Evolutionary conservation across 2,329 filamentous ascomycete genomes (phyloP), one percentile per base, ranked within the genome.

Genomic region (Metarhizium robertsii): DNA sequence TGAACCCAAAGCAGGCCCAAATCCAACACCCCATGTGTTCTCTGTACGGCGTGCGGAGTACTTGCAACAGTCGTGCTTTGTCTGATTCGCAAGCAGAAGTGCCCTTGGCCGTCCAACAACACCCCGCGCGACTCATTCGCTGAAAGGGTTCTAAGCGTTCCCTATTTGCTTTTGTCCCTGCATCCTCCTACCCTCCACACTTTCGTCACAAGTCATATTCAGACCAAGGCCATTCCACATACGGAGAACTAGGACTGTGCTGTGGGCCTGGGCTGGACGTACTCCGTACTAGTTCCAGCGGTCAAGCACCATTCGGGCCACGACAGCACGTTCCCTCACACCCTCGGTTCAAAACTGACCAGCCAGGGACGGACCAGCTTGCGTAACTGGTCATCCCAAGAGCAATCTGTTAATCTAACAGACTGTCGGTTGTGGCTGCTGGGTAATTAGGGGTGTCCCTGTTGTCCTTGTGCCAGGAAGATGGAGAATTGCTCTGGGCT

Each of bases 151-250:
- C 40, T 25, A 29, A 29, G 52, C 18, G 34, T 43, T 32, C 45
- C 45, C 45, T 53, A 32, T 30, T 55, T 56, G 53, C 53, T 52
- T 55, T 50, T 53, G 50, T 53, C 43, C 55, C 38, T 55, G 55
- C 51, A 55, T 54, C 48, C 38, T 30, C 40, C 25, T 25, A 4
- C 25, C 25, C 25, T 25, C 25, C 25, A 25, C 25, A 45, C 29
- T 20, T 14, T 40, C 32, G 42, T 30, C 32, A 53, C 48, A 45
- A 43, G 18, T 40, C 3, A n/a, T 29, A 47, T 25, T 30, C 54
- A 40, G 54, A n/a, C 25, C 50, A 10, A 18, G 45, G 20, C 25
- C 45, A 48, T 48, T 8, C 45, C 45, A 29, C 45, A 30, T 14
- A 10, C n/a, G 32, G 32, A 7, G 32, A 25, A 25, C 25, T 25